Base-by-base conservation (phyloP, 768 basidiomycete species). In the Lactarius vividus region DNA sequence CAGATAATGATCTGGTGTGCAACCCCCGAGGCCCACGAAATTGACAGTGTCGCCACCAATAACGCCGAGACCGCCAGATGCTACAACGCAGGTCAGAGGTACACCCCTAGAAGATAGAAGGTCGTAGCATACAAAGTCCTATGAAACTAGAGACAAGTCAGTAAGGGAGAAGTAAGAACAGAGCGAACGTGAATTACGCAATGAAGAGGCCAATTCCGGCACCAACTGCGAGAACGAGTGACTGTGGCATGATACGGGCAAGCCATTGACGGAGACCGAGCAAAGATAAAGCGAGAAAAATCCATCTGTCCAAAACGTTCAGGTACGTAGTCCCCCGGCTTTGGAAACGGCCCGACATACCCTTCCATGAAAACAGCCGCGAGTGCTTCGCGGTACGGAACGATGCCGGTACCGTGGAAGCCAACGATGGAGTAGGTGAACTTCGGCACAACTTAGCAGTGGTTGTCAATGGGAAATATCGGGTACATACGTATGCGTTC, bases 401-500 rank as follows among this genome's bases (percentile, higher is more conserved):
- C 86, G 59, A 83, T 81, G 6, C 87, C 87, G 9, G 82, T 82
- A 3, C 93, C 92, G 71, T 92, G 88, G 78, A 87, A 88, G 15
- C 93, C 93, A 29, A 95, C 93, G 16, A 94, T 86, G 20, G 91
- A 92, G 76, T 92, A 95, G 3, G 93, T 82, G 76, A 95, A 94
- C 89, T 93, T 72, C 5, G 18, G 56, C 40, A n/a, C 5, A 10
- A 9, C 53, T 59, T 55, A 37, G 60, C 39, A 3, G 6, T 26
- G 1, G 13, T 39, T 33, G 37, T 35, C 57, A 52, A 35, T 23
- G 0, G 20, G 56, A 49, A 40, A 57, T 15, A 63, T 55, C 52
- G 56, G 57, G 29, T 33, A 74, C 87, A 68, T 74, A 90, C 90
- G 70, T 91, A 92, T 46, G 90, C 89, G 69, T 91, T 91, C 29